Conservation (phyloP, 148 eudicot species). For the Tetragonia tetragonoides region DNA sequence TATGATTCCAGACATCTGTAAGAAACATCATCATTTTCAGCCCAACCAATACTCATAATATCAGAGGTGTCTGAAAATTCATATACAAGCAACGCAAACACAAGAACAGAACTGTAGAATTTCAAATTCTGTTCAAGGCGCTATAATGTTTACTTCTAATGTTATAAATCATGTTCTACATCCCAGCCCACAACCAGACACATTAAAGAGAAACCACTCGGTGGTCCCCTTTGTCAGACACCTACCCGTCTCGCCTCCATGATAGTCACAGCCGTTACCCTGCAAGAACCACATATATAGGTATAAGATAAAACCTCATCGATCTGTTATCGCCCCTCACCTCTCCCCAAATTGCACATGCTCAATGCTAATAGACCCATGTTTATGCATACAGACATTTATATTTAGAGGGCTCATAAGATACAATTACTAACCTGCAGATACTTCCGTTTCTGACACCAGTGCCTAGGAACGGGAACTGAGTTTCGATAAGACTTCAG, state of each 20-base stretch:
- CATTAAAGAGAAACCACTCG: conserved; percentile 41
- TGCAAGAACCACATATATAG: conserved; percentile 98
- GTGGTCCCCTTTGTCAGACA: conserved; percentile 58
- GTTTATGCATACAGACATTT: conserved; percentile 28
- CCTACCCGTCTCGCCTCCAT: conserved; percentile 87
- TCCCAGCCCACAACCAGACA: conserved; percentile 55
- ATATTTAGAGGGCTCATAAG: conserved; percentile 6
- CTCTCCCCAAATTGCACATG: conserved; percentile 40
- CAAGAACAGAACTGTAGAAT: conserved; percentile 10
- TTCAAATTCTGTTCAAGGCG: background rate
- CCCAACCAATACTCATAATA: conserved; percentile 23
- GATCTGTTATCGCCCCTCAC: conserved; percentile 40
- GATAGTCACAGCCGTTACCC: conserved; percentile 85
- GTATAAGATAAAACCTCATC: conserved; percentile 91
- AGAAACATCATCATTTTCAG: conserved; percentile 20
- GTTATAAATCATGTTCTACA: conserved; percentile 21
- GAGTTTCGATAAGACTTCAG: conserved; percentile 88
- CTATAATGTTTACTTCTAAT: background rate
- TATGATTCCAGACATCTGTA: conserved; percentile 7
- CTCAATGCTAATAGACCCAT: conserved; percentile 20
- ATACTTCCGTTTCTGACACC: conserved; percentile 94
- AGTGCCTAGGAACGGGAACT: conserved; percentile 96
- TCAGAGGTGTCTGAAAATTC: conserved; percentile 19
- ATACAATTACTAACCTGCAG: conserved; percentile 62
- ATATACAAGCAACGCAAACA: conserved; percentile 22